Conservation (phyloP, 352 stramenopile genomes). For the Globisporangium splendens region DNA sequence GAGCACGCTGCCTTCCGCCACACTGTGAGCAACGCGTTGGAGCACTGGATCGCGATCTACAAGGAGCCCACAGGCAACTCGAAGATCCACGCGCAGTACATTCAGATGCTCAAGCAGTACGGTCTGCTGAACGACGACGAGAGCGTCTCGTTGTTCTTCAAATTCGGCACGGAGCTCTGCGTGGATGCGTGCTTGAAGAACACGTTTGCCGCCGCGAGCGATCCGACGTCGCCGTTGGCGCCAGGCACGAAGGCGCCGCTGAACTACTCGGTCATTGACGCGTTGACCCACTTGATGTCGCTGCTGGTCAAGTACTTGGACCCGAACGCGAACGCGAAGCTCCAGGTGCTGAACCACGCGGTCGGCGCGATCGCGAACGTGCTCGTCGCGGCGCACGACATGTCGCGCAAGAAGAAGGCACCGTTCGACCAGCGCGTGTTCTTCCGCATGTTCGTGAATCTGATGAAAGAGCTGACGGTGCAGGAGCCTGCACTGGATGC, state of each 20-base stretch:
- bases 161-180: slow-evolving; percentile 95
- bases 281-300: slow-evolving; percentile 95
- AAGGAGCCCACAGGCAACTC: slow-evolving; percentile 91
- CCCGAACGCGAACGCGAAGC: slow-evolving; percentile 61
- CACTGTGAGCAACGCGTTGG: slow-evolving; percentile 91
- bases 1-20: slow-evolving; percentile 82
- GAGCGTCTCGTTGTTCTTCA: slow-evolving; percentile 97
- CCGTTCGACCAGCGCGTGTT: slow-evolving; percentile 98
- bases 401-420: slow-evolving; percentile 80
- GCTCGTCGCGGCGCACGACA: slow-evolving; percentile 86
- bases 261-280: slow-evolving; percentile 95
- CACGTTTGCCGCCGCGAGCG: slow-evolving; percentile 32
- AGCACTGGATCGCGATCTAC: slow-evolving; percentile 98
- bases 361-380: slow-evolving; percentile 93
- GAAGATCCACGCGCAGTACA: slow-evolving; percentile 95
- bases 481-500: slow-evolving; percentile 92
- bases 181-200: slow-evolving; percentile 95
- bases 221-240: slow-evolving; percentile 29
- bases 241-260: slow-evolving; percentile 46
- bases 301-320: slow-evolving; percentile 95
- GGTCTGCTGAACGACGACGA: slow-evolving; percentile 96
- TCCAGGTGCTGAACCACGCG: slow-evolving; percentile 94
- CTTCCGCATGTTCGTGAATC: slow-evolving; percentile 97
- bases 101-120: slow-evolving; percentile 96
- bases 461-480: slow-evolving; percentile 96